Percentiles rank a stretch among this genome's conserved stretches.
These are phyloP conservation scores for Sporothrix protearum DNA, from an alignment of 2,329 filamentous ascomycete species.

Conservation along the genomic window DNA sequence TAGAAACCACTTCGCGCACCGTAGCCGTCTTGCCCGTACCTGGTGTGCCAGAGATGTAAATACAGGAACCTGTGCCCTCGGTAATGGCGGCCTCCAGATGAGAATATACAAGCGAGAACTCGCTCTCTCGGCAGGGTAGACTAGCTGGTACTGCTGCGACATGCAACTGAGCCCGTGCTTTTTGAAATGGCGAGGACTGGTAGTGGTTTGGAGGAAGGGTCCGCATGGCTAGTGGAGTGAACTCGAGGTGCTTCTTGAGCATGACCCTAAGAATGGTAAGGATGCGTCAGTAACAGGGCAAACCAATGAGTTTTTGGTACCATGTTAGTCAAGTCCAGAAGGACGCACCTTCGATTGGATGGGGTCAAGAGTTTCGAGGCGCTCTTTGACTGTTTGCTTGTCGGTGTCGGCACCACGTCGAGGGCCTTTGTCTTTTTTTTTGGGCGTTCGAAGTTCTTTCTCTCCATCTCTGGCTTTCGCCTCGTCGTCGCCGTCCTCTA, in stretches of 20 bases:
- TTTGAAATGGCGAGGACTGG: slow-evolving; percentile 83
- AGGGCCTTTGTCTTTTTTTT: slow-evolving; percentile 35
- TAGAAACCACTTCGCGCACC: slow-evolving; percentile 87
- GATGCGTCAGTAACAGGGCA: not conserved
- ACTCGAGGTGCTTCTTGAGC: slow-evolving; percentile 85
- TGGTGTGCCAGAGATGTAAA: slow-evolving; percentile 98
- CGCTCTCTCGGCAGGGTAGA: slow-evolving; percentile 84
- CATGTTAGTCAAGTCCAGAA: not conserved
- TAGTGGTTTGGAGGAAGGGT: slow-evolving; percentile 69
- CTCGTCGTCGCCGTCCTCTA: slow-evolving; percentile 4
- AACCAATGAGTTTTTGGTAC: not conserved
- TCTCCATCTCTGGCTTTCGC: slow-evolving; percentile 34
- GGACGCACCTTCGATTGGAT: slow-evolving; percentile 41
- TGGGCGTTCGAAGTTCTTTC: slow-evolving; percentile 36
- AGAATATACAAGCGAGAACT: slow-evolving; percentile 88
- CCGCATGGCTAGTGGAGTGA: slow-evolving; percentile 89
- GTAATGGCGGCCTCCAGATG: slow-evolving; percentile 92
- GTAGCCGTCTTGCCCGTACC: slow-evolving; percentile 98
- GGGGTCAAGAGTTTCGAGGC: slow-evolving; percentile 44
- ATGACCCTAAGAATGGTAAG: slow-evolving; percentile 53
- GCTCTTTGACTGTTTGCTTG: slow-evolving; percentile 41
- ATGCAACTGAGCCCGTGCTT: slow-evolving; percentile 83
- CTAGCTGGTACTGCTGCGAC: slow-evolving; percentile 88
- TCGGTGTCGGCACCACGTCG: slow-evolving; percentile 52
- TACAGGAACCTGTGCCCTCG: slow-evolving; percentile 89